Evolutionary conservation across 2,329 filamentous ascomycete genomes (phyloP), one percentile per base, ranked within the genome.

Genomic region (Sclerotinia minor): DNA sequence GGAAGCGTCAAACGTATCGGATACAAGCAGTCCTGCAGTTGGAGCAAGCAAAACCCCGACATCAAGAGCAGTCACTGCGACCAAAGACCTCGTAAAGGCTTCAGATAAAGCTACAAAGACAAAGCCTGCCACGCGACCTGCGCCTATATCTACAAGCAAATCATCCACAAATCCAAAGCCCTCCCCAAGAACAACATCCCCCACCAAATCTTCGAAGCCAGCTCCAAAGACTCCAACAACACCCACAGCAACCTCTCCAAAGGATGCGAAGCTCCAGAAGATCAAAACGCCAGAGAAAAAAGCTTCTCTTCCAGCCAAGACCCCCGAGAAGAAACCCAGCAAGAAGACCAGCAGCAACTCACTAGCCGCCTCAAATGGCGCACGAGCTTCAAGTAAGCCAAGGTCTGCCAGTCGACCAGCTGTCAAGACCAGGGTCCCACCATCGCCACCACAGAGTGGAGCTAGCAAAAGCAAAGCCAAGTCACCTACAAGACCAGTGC

Each of bases 401-500:
- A 70, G 69, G 58, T 69, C 69, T 26, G 61, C 69, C 35, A 65
- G 71, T 41, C 67, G 71, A 29, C 50, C 73, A 15, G 61, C 60
- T 24, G n/a, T 38, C 15, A 76, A 74, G 69, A 72, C 72, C 38
- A 72, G 71, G 67, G 73, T 72, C 45, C 71, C 68, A 38, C 64
- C 73, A 38, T 75, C 74, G n/a, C 74, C 75, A 38, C 74, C 74
- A 47, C 74, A 75, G 54, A 72, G 72, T 53, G 75, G 74, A 60
- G 84, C 84, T 69, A 79, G 82, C 38, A 89, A 88, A 74, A 85
- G 86, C 11, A 89, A 87, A 76, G 79, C 83, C 52, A 88, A 87
- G 77, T 92, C 90, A 15, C 88, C 88, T 2, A 92, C 90, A 2
- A 85, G 87, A 67, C 89, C 89, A 13, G 81, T 88, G 64, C 86